Evolutionary conservation across 1,139 yeast species (phyloP).

Genomic region (Pichia sp.): DNA sequence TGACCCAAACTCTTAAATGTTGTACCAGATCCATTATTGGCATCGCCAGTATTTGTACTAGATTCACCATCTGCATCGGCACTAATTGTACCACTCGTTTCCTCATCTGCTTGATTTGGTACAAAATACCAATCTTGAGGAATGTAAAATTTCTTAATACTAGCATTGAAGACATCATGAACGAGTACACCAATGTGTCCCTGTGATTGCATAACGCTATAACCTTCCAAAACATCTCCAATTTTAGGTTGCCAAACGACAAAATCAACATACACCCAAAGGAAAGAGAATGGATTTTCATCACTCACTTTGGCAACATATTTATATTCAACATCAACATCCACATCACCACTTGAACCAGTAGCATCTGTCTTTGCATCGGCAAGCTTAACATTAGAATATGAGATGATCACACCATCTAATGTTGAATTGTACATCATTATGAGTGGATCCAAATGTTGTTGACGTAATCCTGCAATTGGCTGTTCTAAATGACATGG

Average conservation of each 20-base stretch:
- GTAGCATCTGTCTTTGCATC: constrained; percentile 28
- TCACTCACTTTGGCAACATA: constrained; percentile 57
- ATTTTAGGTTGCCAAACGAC: constrained; percentile 83
- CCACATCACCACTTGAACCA: constrained; percentile 24
- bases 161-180: constrained; percentile 92
- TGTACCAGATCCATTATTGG: constrained; percentile 8
- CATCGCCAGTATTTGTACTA: constrained; percentile 20
- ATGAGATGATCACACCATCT: constrained; percentile 79
- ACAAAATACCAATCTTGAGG: constrained; percentile 80
- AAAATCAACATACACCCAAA: constrained; percentile 83
- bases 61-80: constrained; percentile 36
- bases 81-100: constrained; percentile 16
- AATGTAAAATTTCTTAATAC: constrained; percentile 75
- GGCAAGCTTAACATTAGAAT: constrained; percentile 50
- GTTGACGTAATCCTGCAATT: constrained; percentile 69
- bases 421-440: constrained; percentile 74
- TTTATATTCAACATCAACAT: constrained; percentile 24
- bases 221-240: constrained; percentile 82
- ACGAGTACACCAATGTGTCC: constrained; percentile 88
- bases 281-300: constrained; percentile 81
- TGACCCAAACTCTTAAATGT: constrained; percentile 54
- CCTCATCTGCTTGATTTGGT: constrained; percentile 66
- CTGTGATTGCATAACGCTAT: constrained; percentile 87
- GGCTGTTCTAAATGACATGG: constrained; percentile 69
- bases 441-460: constrained; percentile 83